Evolutionary conservation across 2,329 filamentous ascomycete species (phyloP).

Genomic region (Alternaria sp.): DNA sequence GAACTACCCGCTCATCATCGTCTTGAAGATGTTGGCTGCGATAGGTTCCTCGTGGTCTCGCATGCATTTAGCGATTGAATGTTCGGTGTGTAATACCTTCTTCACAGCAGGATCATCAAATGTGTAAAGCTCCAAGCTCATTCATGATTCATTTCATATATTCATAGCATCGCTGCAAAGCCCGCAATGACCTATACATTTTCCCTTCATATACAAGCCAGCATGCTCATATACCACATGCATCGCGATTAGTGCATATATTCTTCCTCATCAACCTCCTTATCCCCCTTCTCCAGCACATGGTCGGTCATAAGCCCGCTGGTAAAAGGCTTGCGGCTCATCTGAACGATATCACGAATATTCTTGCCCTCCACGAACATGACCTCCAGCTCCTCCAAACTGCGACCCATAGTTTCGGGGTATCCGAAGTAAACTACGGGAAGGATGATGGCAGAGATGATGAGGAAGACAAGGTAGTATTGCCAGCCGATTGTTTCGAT

Average conservation of each 20-base stretch:
- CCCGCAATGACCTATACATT: not conserved
- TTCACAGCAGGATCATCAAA: not conserved
- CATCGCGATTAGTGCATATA: conserved; percentile 1
- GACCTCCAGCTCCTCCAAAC: conserved; percentile 56
- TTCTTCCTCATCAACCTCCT: conserved; percentile 24
- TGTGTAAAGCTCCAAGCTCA: not conserved
- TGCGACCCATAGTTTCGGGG: conserved; percentile 61
- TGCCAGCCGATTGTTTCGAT: conserved; percentile 61
- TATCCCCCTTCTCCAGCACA: conserved; percentile 26
- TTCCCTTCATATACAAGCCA: accelerated
- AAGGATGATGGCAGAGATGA: conserved; percentile 58
- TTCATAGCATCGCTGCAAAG: not conserved
- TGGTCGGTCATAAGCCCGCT: conserved; percentile 16
- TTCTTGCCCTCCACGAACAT: conserved; percentile 53
- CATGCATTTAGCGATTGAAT: not conserved
- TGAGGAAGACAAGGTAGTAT: conserved; percentile 62
- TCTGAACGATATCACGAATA: conserved; percentile 38
- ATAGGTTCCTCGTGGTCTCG: not conserved
- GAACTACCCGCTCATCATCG: no score
- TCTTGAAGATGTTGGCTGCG: no score
- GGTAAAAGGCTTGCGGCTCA: conserved; percentile 29
- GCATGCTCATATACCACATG: not conserved
- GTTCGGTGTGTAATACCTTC: not conserved
- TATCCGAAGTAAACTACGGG: conserved; percentile 57
- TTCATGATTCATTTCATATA: conserved; percentile 5